Base-by-base conservation (phyloP, 257 asterid genomes). In the Solanum pennellii region DNA sequence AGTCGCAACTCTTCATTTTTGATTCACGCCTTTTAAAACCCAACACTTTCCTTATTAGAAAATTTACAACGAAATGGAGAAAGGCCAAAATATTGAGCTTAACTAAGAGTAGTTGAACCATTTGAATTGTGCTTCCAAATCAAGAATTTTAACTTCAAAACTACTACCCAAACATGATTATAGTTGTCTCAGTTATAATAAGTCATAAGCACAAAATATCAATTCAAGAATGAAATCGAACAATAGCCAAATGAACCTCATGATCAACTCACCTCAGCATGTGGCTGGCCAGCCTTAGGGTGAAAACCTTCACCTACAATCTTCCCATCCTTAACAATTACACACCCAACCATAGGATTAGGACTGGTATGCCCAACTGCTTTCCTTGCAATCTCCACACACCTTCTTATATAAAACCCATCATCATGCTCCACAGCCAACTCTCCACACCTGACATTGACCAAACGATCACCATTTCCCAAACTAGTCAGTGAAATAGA, bases 211-310 rank as follows among this genome's bases (percentile, higher is more conserved):
- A 7, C 6, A 10, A 25, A 77, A 27, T 16, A 52, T 80, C 18
- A 15, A 47, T 47, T 3, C 84, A 80, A 47, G 31, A 82, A 49
- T 11, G 4, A 31, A 52, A 82, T 49, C 31, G 2, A 82, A 31
- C 45, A 49, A 49, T 18, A 49, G 69, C 29, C 68, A 82, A 66
- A 66, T 42, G 39, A 75, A 87, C 21, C 12, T n/a, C 39, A 89
- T 10, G 1, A 5, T 39, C 45, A 65, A 82, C 59, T 89, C 73
- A 96, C 98, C 99, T 96, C 99, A 86, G 97, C 99, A 91, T 97
- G 98, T 82, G 99, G 99, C 88, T 94, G 98, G 25, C 99, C 99
- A 91, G 98, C 99, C 92, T 95, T 95, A 1, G 99, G 99, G 86
- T 97, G 99, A 88, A 92, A 95, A 20, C 99, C 99, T 93, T 97